Evolutionary conservation across 2,329 filamentous ascomycete genomes (phyloP).

Genomic region (Cercospora sp.): DNA sequence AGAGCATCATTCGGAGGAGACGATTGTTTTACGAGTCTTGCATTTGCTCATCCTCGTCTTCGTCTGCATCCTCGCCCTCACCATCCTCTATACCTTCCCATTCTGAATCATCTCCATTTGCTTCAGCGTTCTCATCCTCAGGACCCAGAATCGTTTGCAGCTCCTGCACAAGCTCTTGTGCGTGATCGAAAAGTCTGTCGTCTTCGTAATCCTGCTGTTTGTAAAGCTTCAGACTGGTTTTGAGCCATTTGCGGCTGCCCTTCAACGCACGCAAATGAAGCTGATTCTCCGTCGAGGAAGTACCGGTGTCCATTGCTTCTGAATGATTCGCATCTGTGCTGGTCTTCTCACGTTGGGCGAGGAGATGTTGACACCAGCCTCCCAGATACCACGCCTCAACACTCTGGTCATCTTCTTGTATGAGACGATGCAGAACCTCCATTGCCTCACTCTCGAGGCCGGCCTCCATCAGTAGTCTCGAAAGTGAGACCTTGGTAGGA

Average conservation of each 20-base stretch:
- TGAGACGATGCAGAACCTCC: slow-evolving; percentile 77
- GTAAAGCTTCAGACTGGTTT: slow-evolving; percentile 78
- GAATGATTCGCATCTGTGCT: slow-evolving; percentile 23
- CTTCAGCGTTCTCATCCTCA: slow-evolving; percentile 46
- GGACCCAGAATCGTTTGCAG: slow-evolving; percentile 49
- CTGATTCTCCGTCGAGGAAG: slow-evolving; percentile 49
- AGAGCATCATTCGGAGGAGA: neutral
- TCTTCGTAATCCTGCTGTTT: slow-evolving; percentile 80
- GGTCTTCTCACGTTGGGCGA: slow-evolving; percentile 65
- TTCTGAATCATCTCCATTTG: slow-evolving; percentile 41
- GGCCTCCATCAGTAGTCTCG: slow-evolving; percentile 85
- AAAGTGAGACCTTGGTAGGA: slow-evolving; percentile 77
- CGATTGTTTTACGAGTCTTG: slow-evolving; percentile 30
- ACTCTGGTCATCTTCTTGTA: slow-evolving; percentile 87
- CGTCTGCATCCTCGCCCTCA: slow-evolving; percentile 40
- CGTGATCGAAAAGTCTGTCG: slow-evolving; percentile 72
- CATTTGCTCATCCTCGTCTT: slow-evolving; percentile 33
- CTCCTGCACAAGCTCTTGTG: slow-evolving; percentile 64
- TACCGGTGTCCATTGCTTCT: slow-evolving; percentile 33
- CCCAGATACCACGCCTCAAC: slow-evolving; percentile 97
- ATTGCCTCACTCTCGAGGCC: slow-evolving; percentile 82
- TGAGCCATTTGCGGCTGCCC: slow-evolving; percentile 79
- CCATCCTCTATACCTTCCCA: slow-evolving; percentile 41
- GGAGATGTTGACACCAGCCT: slow-evolving; percentile 84
- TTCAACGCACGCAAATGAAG: slow-evolving; percentile 54